Evolutionary conservation across 768 basidiomycete species (phyloP), one percentile per base, ranked within the genome.

Genomic region (Psilocybe tampanensis): DNA sequence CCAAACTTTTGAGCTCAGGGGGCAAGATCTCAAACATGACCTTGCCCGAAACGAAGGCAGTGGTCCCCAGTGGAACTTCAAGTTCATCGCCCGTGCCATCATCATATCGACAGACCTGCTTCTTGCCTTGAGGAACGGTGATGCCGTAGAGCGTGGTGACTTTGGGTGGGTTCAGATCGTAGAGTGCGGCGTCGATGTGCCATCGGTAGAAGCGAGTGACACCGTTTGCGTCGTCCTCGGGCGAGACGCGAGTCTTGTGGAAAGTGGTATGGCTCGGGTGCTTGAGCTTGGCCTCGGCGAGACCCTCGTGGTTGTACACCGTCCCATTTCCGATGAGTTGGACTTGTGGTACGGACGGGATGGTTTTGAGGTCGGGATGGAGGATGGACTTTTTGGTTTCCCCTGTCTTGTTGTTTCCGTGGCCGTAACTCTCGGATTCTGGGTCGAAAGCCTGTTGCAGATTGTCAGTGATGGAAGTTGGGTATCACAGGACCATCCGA

Each of bases 161-260:
- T 60, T 81, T 87, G 3, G 94, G 93, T 17, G 90, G 90, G 22
- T 84, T 83, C 12, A 88, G 77, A 54, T 88, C 84, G 67, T 90
- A 91, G 34, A 93, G 72, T 1, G 92, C 92, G 1, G 94, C 93
- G 63, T 95, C 94, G 70, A 95, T 94, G 70, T 95, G 92, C 92
- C 93, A 94, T 47, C 93, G 79, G 71, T 93, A 94, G 80, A 90
- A 95, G 36, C 93, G 82, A n/a, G 93, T 95, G 44, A 80, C 71
- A n/a, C 92, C 92, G 51, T 81, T 79, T 8, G 73, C 84, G 63
- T 90, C 89, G 59, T 95, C 93, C 65, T 89, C 89, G 2, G 78
- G 74, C 9, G 86, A 85, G 33, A 95, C 80, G 19, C 71, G 72
- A 32, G 88, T 89, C 74, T 92, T 93, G 78, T 96, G 94, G 74